Conservation (phyloP, 441 rosid genomes). For the Adansonia grandidieri region DNA sequence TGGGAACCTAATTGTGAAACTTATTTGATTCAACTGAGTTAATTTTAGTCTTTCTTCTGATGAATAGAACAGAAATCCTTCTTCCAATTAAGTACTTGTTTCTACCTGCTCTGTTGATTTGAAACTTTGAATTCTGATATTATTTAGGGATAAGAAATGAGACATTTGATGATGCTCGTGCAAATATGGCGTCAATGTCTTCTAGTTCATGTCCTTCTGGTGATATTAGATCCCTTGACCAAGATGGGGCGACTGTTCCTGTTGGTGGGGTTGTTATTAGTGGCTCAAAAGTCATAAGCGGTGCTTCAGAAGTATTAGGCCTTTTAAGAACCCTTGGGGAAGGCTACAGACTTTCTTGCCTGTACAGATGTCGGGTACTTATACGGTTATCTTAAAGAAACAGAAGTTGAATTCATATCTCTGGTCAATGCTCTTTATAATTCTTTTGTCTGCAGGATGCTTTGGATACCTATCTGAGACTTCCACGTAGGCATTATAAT, state of each 20-base stretch:
- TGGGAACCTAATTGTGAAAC: neutral
- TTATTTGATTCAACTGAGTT: neutral
- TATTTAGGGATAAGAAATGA: constrained; percentile 74
- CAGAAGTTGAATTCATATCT: constrained; percentile 25
- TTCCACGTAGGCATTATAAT: constrained; percentile 84
- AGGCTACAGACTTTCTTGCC: constrained; percentile 88
- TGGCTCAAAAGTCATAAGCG: constrained; percentile 57
- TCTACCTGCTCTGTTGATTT: constrained; percentile 26
- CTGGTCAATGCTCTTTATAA: constrained; percentile 27
- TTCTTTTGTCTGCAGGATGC: constrained; percentile 73
- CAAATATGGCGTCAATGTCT: constrained; percentile 54
- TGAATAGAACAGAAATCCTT: neutral
- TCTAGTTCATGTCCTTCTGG: constrained; percentile 51
- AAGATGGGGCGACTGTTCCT: constrained; percentile 59
- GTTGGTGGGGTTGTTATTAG: constrained; percentile 51
- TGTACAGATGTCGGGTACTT: constrained; percentile 83
- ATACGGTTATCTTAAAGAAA: constrained; percentile 23
- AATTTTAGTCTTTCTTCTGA: neutral
- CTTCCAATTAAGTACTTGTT: neutral
- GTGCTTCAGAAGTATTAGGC: constrained; percentile 71
- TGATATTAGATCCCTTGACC: constrained; percentile 63
- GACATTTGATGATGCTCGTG: constrained; percentile 69
- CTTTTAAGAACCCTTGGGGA: constrained; percentile 86
- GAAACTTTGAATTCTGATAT: constrained; percentile 29
- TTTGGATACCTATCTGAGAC: constrained; percentile 68